Percentiles rank a stretch among this genome's conserved stretches.
Conservation (phyloP, 495 filamentous ascomycete species). For the Neurospora sp. region DNA sequence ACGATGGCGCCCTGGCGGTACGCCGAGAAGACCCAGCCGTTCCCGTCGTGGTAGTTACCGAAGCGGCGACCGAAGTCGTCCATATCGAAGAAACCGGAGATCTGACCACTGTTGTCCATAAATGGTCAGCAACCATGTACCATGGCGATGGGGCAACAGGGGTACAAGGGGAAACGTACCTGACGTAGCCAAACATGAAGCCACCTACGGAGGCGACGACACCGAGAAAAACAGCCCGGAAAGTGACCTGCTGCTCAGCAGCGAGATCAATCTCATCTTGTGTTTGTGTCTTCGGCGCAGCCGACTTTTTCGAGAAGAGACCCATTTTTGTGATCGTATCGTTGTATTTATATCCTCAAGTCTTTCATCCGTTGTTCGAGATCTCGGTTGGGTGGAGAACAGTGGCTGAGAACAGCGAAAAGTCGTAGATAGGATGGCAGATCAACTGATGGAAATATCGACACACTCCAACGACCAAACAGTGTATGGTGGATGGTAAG, state of each 20-base stretch:
- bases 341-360: background rate
- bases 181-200: conserved; percentile 72
- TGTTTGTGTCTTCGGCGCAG: background rate
- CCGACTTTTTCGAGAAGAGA: background rate
- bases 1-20: conserved; percentile 45
- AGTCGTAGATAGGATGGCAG: background rate
- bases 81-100: conserved; percentile 53
- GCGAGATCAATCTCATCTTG: background rate
- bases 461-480: background rate
- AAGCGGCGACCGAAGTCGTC: conserved; percentile 40
- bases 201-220: conserved; percentile 57
- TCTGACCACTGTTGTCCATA: conserved; percentile 24
- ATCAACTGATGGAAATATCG: background rate
- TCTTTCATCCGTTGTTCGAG: background rate
- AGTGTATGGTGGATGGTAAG: background rate
- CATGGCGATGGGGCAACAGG: background rate
- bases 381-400: background rate
- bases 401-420: background rate
- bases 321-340: background rate
- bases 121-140: conserved; percentile 2
- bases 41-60: conserved; percentile 22
- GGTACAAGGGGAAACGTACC: conserved; percentile 28
- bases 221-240: conserved; percentile 30
- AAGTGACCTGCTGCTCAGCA: conserved; percentile 25
- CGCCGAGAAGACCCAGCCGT: conserved; percentile 27